Evolutionary conservation across 768 basidiomycete species (phyloP), one percentile per base, ranked within the genome.

Genomic region (Termitomyces sp.): DNA sequence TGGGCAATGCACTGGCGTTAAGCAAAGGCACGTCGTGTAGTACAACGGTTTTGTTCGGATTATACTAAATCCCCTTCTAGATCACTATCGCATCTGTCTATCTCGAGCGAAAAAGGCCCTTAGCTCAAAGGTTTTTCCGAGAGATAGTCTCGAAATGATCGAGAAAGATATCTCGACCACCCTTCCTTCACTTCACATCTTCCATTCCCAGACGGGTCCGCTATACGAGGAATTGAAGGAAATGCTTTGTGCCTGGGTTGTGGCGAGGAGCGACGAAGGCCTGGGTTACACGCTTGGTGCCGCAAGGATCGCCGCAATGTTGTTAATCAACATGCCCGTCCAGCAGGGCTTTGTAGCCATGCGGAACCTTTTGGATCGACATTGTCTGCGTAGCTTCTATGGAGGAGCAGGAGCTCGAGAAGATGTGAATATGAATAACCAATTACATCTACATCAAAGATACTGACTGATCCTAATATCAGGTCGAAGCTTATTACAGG

Each of bases 401-500:
- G 87, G 91, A 14, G 90, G 86, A 22, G 73, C 81, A 53, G 74
- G 75, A 13, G 69, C 86, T 1, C 85, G 83, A 64, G 90, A 91
- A 54, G 93, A 95, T 69, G 93, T 94, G 71, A 77, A 86, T 81
- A n/a, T 29, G 26, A 18, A 47, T 49, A 32, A 54, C 52, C 42
- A 31, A 5, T 54, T 8, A 46, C 16, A 16, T 49, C 56, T 37
- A 43, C 42, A 31, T 56, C 13, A 42, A 46, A 56, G 32, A 34
- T 41, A 26, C 57, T 51, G 29, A 53, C 63, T 70, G 55, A 72
- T 56, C 69, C 55, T 22, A 56, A 68, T 46, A 32, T 13, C 22
- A 94, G 93, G 85, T 91, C 52, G 92, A 94, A 69, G 93, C 90
- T 5, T 95, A 95, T 71, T 94, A 92, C 72, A 84, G 93, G 91